Evolutionary conservation across 2,329 filamentous ascomycete species (phyloP), one percentile per base, ranked within the genome.

Genomic region (Talaromyces sp.): DNA sequence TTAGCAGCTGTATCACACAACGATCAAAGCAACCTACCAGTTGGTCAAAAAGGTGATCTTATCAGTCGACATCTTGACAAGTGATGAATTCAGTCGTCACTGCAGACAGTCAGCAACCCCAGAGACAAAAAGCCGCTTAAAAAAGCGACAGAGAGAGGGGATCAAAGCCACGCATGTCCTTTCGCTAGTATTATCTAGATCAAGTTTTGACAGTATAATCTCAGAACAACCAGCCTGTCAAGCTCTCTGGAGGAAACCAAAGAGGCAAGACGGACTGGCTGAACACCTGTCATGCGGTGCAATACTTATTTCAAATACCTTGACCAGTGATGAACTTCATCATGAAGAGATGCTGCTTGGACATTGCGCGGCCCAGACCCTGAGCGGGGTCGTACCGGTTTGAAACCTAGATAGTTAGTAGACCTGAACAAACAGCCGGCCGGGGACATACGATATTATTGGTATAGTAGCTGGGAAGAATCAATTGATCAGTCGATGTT

Each of bases 181-280:
- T 91, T 88, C 89, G 88, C 88, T 90, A 87, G 87, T 83, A 90
- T 90, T 90, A 88, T 87, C 86, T 87, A 89, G 87, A 89, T 90
- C 88, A 91, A 91, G 88, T 91, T 90, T 83, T 80, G 79, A 83
- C 87, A 87, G 87, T 90, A 88, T 89, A 78, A 84, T 90, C 87
- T 89, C 86, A 89, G 86, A 88, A 80, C 80, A 71, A 72, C 66
- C 68, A 64, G 60, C 59, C 58, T 28, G 61, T 15, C 49, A 33
- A 15, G 61, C 42, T 28, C 39, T 30, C 28, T 13, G 22, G 30
- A 61, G 39, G 58, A 19, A 33, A 9, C 28, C 59, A 56, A 52
- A 55, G 64, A 60, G 65, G 58, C 62, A 59, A 44, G 42, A 47
- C 56, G 42, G 47, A 57, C 39, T 61, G 62, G 62, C 53, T 70